Evolutionary conservation across 805 yeast genomes (phyloP).

Genomic region (Yamadazyma paraphyllophila): DNA sequence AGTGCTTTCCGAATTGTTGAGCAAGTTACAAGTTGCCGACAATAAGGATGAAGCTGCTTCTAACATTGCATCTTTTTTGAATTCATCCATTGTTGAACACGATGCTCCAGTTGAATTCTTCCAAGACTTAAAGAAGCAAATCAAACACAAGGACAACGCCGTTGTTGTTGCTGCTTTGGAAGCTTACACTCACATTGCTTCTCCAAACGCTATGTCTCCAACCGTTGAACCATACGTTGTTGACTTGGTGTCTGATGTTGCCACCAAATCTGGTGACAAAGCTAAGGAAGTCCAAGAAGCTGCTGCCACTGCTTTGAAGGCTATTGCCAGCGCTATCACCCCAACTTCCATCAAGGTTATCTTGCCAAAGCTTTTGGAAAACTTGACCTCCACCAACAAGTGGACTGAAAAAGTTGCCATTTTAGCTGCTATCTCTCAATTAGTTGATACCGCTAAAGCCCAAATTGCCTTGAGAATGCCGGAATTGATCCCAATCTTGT

Average conservation of each 20-base stretch:
- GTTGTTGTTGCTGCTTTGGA: conserved; percentile 75
- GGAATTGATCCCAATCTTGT: conserved; percentile 95
- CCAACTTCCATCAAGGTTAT: conserved; percentile 91
- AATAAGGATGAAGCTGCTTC: conserved; percentile 82
- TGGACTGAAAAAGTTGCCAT: conserved; percentile 98
- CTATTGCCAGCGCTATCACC: conserved; percentile 79
- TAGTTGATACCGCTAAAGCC: conserved; percentile 91
- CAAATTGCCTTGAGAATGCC: conserved; percentile 99
- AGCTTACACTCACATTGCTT: conserved; percentile 84
- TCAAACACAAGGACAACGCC: conserved; percentile 72
- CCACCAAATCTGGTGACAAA: conserved; percentile 88
- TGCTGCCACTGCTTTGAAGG: conserved; percentile 74
- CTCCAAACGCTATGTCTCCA: conserved; percentile 74
- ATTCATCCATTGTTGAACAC: conserved; percentile 97
- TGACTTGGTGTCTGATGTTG: conserved; percentile 65
- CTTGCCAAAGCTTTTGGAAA: conserved; percentile 73
- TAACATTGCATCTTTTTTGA: conserved; percentile 88
- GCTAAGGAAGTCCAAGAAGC: conserved; percentile 66
- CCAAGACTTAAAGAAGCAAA: conserved; percentile 67
- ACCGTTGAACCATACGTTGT: conserved; percentile 96
- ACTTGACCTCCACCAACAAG: conserved; percentile 74
- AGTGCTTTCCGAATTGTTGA: conserved; percentile 91
- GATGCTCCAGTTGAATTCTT: conserved; percentile 93
- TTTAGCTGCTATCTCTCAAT: conserved; percentile 76
- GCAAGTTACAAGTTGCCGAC: conserved; percentile 91